Evolutionary conservation across 441 rosid genomes (phyloP), one percentile per base, ranked within the genome.

Genomic region (Mallotus repandus): DNA sequence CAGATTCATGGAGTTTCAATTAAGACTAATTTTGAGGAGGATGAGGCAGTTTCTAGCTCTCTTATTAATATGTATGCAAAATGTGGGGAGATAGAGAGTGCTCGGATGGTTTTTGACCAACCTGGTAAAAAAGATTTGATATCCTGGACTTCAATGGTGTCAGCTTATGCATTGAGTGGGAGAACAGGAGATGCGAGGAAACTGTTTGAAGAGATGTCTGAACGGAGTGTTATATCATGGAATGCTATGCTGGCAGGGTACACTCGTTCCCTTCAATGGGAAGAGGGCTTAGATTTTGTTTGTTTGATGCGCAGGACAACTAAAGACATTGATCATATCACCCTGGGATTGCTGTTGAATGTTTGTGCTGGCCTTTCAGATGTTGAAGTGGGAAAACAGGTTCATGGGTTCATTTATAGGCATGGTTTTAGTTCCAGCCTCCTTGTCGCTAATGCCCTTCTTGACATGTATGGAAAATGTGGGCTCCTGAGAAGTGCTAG

Each of bases 391-490:
- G 95, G 98, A 75, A 89, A 87, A 78, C 86, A 86, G 77, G 87
- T 89, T 72, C 98, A 94, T 74, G 93, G 91, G 7, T 85, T 86
- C 73, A 79, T 90, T 65, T 90, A 88, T 73, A 80, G 98, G 46
- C 81, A 74, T 70, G 87, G 88, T 52, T 84, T 78, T 48, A 50
- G 41, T 75, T 77, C 87, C 55, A 72, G 87, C 80, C 67, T 86
- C 2, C 77, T 82, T 82, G 85, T 90, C 61, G 85, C 87, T 50
- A 91, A 91, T 81, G 86, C 90, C 25, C 81, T 94, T 73, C 82
- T 91, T 54, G 84, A 90, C 82, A 94, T 93, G 95, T 89, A 91
- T 69, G 93, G 91, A 15, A 91, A 86, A 81, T 91, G 95, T 48
- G 92, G 95, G 68, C 77, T 76, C 82, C 74, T 91, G 74, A 81